phyloP scores from a whole-genome alignment of 2,329 filamentous ascomycete species.

The Fusarium torulosum region DNA sequence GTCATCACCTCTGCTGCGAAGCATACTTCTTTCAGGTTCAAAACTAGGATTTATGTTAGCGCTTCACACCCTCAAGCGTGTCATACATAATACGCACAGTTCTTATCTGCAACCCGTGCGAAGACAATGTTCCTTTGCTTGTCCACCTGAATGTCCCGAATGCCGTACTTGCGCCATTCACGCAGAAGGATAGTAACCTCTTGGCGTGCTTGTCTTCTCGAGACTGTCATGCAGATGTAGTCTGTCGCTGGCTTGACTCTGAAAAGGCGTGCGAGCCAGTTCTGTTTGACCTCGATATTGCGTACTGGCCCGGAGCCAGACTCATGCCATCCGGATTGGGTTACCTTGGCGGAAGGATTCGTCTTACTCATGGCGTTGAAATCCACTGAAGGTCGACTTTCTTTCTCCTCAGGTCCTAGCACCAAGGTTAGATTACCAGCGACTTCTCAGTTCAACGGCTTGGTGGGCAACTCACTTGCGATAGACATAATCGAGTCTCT shows the following conservation, averaged over 20 bases:
- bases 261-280: constrained; percentile 91
- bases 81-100: constrained; percentile 70
- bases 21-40: constrained; percentile 87
- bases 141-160: constrained; percentile 82
- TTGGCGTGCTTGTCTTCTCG: constrained; percentile 76
- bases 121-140: constrained; percentile 84
- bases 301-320: constrained; percentile 58
- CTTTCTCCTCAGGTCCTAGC: constrained; percentile 33
- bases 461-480: constrained; percentile 54
- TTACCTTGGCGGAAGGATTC: constrained; percentile 20
- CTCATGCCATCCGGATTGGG: constrained; percentile 50
- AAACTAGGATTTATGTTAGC: constrained; percentile 64
- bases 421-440: constrained; percentile 13
- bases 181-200: constrained; percentile 81
- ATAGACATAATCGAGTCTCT: constrained; percentile 61
- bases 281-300: constrained; percentile 77
- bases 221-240: constrained; percentile 80
- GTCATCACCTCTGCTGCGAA: constrained; percentile 91
- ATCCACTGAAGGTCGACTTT: constrained; percentile 24
- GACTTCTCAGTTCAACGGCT: neutral
- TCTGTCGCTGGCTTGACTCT: constrained; percentile 85
- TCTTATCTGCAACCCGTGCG: constrained; percentile 79
- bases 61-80: neutral
- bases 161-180: constrained; percentile 86
- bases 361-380: constrained; percentile 40